phyloP scores from a whole-genome alignment of 2,329 filamentous ascomycete species.

The Thielaviopsis euricoi region DNA sequence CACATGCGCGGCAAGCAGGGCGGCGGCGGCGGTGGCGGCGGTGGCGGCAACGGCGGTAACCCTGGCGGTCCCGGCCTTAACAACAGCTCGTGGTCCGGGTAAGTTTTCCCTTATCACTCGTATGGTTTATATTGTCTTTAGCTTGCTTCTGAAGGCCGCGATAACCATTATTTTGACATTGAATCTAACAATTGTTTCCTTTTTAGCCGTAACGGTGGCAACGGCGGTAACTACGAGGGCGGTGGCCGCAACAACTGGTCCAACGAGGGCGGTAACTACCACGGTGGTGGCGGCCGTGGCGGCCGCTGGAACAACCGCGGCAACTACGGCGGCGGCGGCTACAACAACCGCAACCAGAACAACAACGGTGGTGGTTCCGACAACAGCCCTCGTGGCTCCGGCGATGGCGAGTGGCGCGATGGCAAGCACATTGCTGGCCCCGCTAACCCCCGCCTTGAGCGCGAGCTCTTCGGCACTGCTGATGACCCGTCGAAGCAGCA shows the following conservation, averaged over 20 bases:
- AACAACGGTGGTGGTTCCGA: conserved; percentile 18
- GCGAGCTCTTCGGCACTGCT: conserved; percentile 79
- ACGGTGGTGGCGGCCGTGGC: conserved; percentile 21
- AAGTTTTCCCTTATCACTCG: conserved; percentile 19
- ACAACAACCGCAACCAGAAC: conserved; percentile 1
- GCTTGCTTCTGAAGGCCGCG: no score
- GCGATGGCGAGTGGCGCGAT: conserved; percentile 90
- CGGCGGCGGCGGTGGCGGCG: conserved; percentile 14
- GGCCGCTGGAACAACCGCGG: conserved; percentile 16
- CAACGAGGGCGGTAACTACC: conserved; percentile 22
- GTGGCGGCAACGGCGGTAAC: conserved; percentile 13
- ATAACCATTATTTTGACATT: background rate
- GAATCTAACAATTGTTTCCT: background rate
- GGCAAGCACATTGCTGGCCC: conserved; percentile 92
- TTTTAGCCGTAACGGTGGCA: conserved; percentile 19
- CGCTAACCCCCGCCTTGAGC: conserved; percentile 75
- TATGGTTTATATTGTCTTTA: no score
- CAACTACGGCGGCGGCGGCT: conserved; percentile 26
- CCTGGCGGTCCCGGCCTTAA: conserved; percentile 33
- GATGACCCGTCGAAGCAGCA: conserved; percentile 93
- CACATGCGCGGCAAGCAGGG: conserved; percentile 52
- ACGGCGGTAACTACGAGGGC: conserved; percentile 20
- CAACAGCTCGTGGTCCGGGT: conserved; percentile 49
- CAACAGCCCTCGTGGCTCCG: conserved; percentile 51
- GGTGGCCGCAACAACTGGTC: conserved; percentile 19